Evolutionary conservation across 1,139 yeast genomes (phyloP).

Genomic region (Lodderomyces elongisporus): DNA sequence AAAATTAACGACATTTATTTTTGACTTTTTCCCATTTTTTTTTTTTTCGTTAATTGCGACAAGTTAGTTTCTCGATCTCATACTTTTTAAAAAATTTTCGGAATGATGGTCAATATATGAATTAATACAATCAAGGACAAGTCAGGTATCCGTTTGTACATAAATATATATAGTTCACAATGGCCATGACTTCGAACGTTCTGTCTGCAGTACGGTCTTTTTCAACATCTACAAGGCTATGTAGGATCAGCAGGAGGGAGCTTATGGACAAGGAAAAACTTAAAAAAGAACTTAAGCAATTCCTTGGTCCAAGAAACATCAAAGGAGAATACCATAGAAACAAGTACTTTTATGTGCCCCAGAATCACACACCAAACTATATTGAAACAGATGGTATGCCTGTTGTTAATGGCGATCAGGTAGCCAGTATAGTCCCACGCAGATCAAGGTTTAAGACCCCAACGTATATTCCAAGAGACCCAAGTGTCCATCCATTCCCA

Average conservation of each 20-base stretch:
- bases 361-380: slow-evolving; percentile 70
- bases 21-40: too few relatives aligned
- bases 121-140: too few relatives aligned
- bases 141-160: too few relatives aligned
- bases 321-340: slow-evolving; percentile 79
- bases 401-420: slow-evolving; percentile 14
- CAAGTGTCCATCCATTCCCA: slow-evolving; percentile 70
- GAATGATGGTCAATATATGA: too few relatives aligned
- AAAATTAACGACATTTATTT: too few relatives aligned
- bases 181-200: too few relatives aligned
- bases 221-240: slow-evolving; percentile 5
- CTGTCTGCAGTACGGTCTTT: too few relatives aligned
- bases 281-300: slow-evolving; percentile 20
- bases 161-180: too few relatives aligned
- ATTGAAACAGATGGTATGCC: slow-evolving; percentile 57
- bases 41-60: too few relatives aligned
- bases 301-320: slow-evolving; percentile 78
- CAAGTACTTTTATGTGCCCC: slow-evolving; percentile 71
- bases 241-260: slow-evolving; percentile 6
- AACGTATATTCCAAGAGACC: slow-evolving; percentile 17
- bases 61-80: too few relatives aligned
- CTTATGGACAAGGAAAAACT: slow-evolving; percentile 8
- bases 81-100: too few relatives aligned
- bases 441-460: neutral
- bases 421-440: slow-evolving; percentile 11